Evolutionary conservation across 2,329 filamentous ascomycete genomes (phyloP), one percentile per base, ranked within the genome.

Genomic region (Lachnellula subtilissima): DNA sequence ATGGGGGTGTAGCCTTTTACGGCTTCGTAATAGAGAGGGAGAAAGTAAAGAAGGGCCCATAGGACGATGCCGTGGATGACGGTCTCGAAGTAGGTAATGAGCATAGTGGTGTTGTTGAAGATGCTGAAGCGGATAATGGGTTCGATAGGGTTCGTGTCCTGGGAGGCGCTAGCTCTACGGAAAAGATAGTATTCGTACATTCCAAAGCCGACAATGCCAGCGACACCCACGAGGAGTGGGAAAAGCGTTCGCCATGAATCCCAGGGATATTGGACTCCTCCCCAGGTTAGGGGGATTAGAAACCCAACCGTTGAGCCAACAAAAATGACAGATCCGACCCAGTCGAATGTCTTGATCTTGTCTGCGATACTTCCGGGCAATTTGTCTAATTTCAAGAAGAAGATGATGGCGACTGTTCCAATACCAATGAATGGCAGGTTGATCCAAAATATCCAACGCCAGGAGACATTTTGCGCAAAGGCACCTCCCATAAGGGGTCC

Each of bases 241-340:
- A 85, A 76, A 2, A 89, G 71, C 0, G 83, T 85, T 1, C 77
- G 75, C 77, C 81, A 87, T 3, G 78, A 83, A 46, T 72, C 67
- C 86, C 86, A 89, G 0, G 76, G 65, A 65, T 86, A 88, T 71
- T 85, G 80, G 8, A 87, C 76, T 39, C 84, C 85, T 9, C 84
- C 86, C 76, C 83, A 85, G 2, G 83, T 84, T 4, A 87, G 66
- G 0, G 82, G 81, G 46, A 87, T 82, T 42, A 87, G 69, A 63
- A 87, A 80, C 22, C 77, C 78, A 0, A 82, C 83, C 12, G 77
- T 75, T 14, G 80, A 79, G 12, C 73, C 78, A 17, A 86, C 74
- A 65, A 89, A 88, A 3, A 89, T 65, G 0, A 79, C 60, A 4
- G 80, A 78, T 1, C 87, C 86, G 35, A 82, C 53, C 77, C 81